A percentile compares a stretch with the other conserved stretches of the same genome.
phyloP scores from a whole-genome alignment of 108 stramenopile genomes.

The Seminavis robusta region DNA sequence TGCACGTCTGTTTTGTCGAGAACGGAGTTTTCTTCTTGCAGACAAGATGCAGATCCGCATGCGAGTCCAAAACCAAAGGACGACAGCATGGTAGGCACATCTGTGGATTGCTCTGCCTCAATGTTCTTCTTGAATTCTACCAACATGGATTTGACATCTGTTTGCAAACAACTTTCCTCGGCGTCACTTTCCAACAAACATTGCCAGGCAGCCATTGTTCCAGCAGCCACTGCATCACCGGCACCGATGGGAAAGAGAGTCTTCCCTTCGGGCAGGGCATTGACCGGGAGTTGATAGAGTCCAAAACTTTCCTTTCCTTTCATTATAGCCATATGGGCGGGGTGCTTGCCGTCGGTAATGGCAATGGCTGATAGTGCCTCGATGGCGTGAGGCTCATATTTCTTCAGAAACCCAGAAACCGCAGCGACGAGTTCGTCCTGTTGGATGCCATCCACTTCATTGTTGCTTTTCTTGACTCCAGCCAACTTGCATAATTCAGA shows the following conservation, averaged over 20 bases:
- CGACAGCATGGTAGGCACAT: background rate
- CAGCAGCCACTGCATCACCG: constrained; percentile 83
- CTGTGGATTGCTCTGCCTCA: background rate
- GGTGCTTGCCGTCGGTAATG: constrained; percentile 64
- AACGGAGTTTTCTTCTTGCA: constrained; percentile 78
- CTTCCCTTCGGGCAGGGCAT: background rate
- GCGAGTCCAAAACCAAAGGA: constrained; percentile 64
- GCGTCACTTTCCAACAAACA: constrained; percentile 18
- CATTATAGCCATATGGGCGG: constrained; percentile 45
- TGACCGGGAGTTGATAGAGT: constrained; percentile 1
- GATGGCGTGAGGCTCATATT: constrained; percentile 27
- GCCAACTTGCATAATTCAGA: constrained; percentile 72
- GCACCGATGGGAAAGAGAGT: constrained; percentile 82
- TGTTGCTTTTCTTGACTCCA: constrained; percentile 21
- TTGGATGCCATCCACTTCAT: constrained; percentile 41
- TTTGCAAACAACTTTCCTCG: constrained; percentile 4
- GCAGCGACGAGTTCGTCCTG: constrained; percentile 42
- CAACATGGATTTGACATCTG: constrained; percentile 1
- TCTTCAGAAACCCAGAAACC: constrained; percentile 35
- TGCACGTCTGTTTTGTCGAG: constrained; percentile 54
- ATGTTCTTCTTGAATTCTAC: too few species aligned
- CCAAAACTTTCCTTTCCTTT: background rate
- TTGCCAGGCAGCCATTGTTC: constrained; percentile 77
- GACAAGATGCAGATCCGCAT: constrained; percentile 79
- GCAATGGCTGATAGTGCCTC: constrained; percentile 57